Percentiles rank a stretch among this genome's conserved stretches.
These are phyloP conservation scores for Lophium mytilinum DNA, from an alignment of 495 filamentous ascomycete species.

Conservation along the genomic window DNA sequence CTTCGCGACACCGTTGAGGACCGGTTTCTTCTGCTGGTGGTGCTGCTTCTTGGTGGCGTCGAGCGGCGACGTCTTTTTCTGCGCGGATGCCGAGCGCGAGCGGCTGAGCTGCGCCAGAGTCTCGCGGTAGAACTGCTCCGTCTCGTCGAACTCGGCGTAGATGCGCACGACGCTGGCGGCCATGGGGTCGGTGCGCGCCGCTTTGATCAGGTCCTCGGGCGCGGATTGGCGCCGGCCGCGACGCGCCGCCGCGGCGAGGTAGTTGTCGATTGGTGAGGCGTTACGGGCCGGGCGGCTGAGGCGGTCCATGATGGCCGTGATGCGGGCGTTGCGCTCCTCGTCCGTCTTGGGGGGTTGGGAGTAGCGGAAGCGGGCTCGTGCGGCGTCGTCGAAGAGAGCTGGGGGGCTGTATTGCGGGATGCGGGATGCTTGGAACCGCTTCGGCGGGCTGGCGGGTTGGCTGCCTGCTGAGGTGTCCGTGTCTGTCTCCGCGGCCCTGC, in stretches of 20 bases:
- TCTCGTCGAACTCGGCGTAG: neutral
- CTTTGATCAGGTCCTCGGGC: too few species aligned
- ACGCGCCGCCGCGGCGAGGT: too few species aligned
- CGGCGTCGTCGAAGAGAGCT: neutral
- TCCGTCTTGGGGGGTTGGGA: conserved; percentile 10
- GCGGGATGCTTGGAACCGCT: neutral
- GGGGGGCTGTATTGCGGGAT: neutral
- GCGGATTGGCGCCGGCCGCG: too few species aligned
- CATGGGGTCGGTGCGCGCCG: too few species aligned
- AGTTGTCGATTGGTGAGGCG: too few species aligned
- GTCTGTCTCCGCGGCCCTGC: too few species aligned
- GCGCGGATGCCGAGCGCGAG: neutral
- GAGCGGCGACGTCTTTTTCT: neutral
- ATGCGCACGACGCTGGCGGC: neutral
- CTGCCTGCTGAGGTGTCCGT: too few species aligned
- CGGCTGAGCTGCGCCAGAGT: neutral
- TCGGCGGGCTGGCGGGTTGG: neutral
- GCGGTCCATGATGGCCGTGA: conserved; percentile 5
- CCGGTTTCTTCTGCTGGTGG: too few species aligned
- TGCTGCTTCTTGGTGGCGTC: neutral
- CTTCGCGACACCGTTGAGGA: neutral
- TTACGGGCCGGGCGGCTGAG: neutral
- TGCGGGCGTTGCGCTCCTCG: conserved; percentile 29
- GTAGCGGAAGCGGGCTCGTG: conserved; percentile 5
- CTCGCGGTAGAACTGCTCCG: neutral